Base-by-base conservation (phyloP, 2,329 filamentous ascomycete species). In the Teratosphaeria nubilosa region DNA sequence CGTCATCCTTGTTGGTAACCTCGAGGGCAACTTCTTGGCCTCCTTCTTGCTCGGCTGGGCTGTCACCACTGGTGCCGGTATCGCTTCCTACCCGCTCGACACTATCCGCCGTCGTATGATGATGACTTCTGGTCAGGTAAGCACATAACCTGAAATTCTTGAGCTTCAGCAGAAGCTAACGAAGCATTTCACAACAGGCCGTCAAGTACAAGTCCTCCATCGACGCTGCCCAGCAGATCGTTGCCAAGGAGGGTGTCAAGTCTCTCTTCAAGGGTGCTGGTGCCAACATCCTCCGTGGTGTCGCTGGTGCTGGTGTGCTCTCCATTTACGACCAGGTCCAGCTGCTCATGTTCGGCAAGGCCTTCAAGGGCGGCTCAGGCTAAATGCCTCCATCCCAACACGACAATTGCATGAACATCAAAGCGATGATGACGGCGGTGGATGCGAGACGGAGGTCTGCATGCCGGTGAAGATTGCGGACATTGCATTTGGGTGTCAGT, bases 281-380 rank as follows among this genome's bases (percentile, higher is more conserved):
- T 90, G 94, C 94, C 86, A 99, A 99, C 90, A 99, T 99, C 77
- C 94, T 99, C 83, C 94, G 94, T 96, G 95, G 94, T 96, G 94
- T 99, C 76, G 94, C 94, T 76, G 95, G 94, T 90, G 94, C 94
- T 83, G 94, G 94, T 99, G 94, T 99, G 77, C 86, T 99, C 78
- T 99, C 94, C 80, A 96, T 99, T 90, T 99, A 99, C 83, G 94
- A 99, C 80, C 92, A 97, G 86, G 90, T 90, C 79, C 94, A 99
- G 88, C 86, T 99, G 78, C 81, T 99, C 79, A 81, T 99, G 80
- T 99, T 99, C 90, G 94, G 94, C 80, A 97, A 99, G 91, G 90
- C 91, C 84, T 99, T 91, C 91, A 95, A 95, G 79, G 69, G 70
- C 65, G 58, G 63, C 62, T 57, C 56, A 68, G 62, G 58, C 65